A percentile compares a stretch with the other conserved stretches of the same genome.
phyloP scores from a whole-genome alignment of 2,329 filamentous ascomycete genomes.

The Penicillium sp. region DNA sequence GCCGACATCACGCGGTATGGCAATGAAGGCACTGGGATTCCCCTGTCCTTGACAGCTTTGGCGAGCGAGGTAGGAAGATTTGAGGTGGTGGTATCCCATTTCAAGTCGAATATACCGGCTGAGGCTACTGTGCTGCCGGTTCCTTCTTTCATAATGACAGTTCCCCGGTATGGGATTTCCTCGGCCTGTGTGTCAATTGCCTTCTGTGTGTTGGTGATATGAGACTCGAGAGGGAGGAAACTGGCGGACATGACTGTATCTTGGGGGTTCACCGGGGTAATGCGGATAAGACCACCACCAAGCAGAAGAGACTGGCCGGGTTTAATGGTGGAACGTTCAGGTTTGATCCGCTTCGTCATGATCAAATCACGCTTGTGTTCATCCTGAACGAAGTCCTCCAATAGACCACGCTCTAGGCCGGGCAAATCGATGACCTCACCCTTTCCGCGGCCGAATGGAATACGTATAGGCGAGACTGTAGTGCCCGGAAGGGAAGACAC shows the following conservation, averaged over 20 bases:
- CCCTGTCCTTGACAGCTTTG: conserved; percentile 64
- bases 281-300: conserved; percentile 80
- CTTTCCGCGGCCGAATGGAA: conserved; percentile 80
- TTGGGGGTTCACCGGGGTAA: conserved; percentile 70
- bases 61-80: conserved; percentile 72
- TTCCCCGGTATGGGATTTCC: conserved; percentile 58
- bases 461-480: conserved; percentile 89
- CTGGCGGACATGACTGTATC: conserved; percentile 75
- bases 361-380: conserved; percentile 67
- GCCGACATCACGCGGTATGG: conserved; percentile 77
- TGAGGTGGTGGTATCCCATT: conserved; percentile 78
- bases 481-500: conserved; percentile 88
- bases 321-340: conserved; percentile 71
- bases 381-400: conserved; percentile 69
- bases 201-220: conserved; percentile 78
- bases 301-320: conserved; percentile 78
- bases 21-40: conserved; percentile 52
- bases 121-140: conserved; percentile 60
- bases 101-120: conserved; percentile 73
- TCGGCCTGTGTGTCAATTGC: conserved; percentile 71
- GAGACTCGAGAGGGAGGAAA: conserved; percentile 75
- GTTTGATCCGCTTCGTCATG: conserved; percentile 74
- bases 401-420: conserved; percentile 71
- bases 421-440: conserved; percentile 94
- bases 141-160: conserved; percentile 63